These are phyloP conservation scores for Colletotrichum eleusines DNA, from an alignment of 2,329 filamentous ascomycete species.

Conservation along the genomic window DNA sequence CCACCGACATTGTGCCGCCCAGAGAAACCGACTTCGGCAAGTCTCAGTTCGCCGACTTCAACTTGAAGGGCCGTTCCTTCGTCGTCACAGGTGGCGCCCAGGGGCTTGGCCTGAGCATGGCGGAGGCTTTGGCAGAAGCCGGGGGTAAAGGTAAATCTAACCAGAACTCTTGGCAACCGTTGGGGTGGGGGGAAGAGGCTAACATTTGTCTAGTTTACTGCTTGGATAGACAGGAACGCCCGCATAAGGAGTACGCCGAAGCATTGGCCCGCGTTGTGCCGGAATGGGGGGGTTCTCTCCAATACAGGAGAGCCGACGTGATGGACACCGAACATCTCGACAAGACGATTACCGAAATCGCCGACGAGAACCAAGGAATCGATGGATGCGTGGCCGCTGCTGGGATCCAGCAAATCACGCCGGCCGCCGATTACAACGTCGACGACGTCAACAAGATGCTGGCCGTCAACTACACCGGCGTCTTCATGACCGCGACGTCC, in stretches of 20 bases:
- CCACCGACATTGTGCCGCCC: conserved; percentile 43
- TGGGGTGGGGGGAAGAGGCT: not conserved
- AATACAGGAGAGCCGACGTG: conserved; percentile 77
- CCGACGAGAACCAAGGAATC: conserved; percentile 69
- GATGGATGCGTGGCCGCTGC: conserved; percentile 79
- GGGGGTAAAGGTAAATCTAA: conserved; percentile 71
- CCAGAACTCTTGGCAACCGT: not conserved
- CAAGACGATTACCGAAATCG: conserved; percentile 69
- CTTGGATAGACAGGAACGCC: conserved; percentile 64
- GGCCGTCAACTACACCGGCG: conserved; percentile 77
- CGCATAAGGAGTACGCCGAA: conserved; percentile 68
- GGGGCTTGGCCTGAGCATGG: conserved; percentile 79
- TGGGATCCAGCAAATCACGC: conserved; percentile 75
- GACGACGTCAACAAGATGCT: conserved; percentile 71
- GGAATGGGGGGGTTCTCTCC: conserved; percentile 72
- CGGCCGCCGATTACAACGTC: conserved; percentile 75
- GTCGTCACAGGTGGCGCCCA: conserved; percentile 78
- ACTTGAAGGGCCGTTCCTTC: conserved; percentile 74
- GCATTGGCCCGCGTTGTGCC: conserved; percentile 72
- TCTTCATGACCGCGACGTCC: conserved; percentile 77
- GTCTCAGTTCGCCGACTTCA: conserved; percentile 74
- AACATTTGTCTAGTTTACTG: conserved; percentile 62
- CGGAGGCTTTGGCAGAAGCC: conserved; percentile 80
- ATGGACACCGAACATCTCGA: conserved; percentile 71
- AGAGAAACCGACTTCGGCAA: conserved; percentile 47